Evolutionary conservation across 78 protist species (phyloP).

Genomic region (Anaeramoeba flamelloides): DNA sequence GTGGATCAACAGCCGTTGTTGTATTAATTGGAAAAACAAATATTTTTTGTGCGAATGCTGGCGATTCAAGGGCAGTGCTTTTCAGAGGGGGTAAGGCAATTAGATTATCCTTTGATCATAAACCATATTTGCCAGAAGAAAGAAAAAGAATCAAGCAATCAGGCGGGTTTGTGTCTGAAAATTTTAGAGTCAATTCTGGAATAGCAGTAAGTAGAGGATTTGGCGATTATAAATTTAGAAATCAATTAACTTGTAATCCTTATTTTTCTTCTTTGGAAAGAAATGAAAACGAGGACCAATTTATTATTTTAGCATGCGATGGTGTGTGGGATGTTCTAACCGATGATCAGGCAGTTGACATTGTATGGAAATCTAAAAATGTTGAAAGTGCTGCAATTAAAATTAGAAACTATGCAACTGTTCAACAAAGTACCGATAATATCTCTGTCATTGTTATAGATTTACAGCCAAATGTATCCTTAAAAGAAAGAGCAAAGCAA

Average conservation of each 20-base stretch:
- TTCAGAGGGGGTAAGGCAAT: slow-evolving; percentile 33
- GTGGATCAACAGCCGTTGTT: no score
- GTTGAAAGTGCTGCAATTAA: no score
- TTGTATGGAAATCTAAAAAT: slow-evolving; percentile 26
- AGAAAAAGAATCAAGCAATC: slow-evolving; percentile 21
- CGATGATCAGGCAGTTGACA: slow-evolving; percentile 45
- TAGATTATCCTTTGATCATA: slow-evolving; percentile 40
- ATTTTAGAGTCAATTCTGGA: slow-evolving; percentile 46
- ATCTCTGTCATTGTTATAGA: no score
- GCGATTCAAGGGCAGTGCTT: slow-evolving; percentile 52
- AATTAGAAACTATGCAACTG: no score
- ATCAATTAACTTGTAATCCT: no score
- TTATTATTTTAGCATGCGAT: slow-evolving; percentile 79
- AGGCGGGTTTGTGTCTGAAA: slow-evolving; percentile 54
- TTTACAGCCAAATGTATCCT: no score
- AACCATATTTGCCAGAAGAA: slow-evolving; percentile 39
- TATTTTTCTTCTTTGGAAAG: no score
- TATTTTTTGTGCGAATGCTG: slow-evolving; percentile 54
- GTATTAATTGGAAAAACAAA: no score
- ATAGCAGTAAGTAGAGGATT: slow-evolving; percentile 46
- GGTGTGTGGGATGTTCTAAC: slow-evolving; percentile 74
- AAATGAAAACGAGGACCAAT: no score
- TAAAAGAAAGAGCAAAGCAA: no score
- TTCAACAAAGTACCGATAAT: no score
- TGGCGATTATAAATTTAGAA: slow-evolving; percentile 45